phyloP scores from a whole-genome alignment of 441 rosid species.

The Adansonia madagascariensis region DNA sequence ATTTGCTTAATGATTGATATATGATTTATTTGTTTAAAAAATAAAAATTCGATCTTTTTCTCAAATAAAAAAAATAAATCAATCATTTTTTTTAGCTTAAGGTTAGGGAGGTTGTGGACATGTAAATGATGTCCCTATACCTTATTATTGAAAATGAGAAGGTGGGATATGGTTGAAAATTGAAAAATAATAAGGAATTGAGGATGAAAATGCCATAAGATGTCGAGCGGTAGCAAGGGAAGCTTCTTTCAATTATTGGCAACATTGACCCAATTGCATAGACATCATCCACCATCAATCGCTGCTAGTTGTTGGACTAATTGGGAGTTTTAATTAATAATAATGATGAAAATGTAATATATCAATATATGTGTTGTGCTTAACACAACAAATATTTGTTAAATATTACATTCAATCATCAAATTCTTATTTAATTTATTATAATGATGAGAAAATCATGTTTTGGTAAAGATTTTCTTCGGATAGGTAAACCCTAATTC shows the following conservation, averaged over 20 bases:
- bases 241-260: background rate
- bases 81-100: too few relatives aligned
- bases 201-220: background rate
- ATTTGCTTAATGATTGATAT: too few relatives aligned
- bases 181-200: background rate
- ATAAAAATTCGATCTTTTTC: too few relatives aligned
- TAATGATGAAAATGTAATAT: background rate
- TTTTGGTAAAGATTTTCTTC: background rate
- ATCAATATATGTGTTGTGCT: background rate
- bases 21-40: too few relatives aligned
- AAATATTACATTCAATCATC: background rate
- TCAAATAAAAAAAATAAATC: too few relatives aligned
- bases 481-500: too few relatives aligned
- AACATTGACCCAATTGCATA: background rate
- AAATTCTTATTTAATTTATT: background rate
- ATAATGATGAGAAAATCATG: background rate
- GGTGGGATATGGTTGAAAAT: background rate
- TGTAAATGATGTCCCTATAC: background rate
- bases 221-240: background rate
- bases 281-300: background rate
- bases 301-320: background rate
- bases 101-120: background rate
- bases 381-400: background rate
- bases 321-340: background rate
- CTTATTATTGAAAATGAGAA: background rate